Percentiles rank a stretch among this genome's conserved stretches.
Conservation (phyloP, 495 filamentous ascomycete species). For the Lepidopterella palustris region DNA sequence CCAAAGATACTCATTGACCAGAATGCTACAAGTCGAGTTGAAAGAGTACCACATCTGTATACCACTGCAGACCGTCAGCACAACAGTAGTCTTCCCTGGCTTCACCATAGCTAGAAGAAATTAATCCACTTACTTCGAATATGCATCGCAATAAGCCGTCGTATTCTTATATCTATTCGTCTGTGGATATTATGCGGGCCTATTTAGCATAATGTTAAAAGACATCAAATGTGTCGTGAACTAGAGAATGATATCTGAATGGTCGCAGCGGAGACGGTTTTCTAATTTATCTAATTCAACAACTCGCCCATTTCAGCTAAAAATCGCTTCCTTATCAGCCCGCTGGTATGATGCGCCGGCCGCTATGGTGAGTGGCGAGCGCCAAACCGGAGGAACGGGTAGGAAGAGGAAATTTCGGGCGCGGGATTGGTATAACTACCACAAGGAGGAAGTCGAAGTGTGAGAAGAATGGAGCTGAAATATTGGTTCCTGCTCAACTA, state of each 20-base stretch:
- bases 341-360: constrained; percentile 8
- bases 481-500: constrained; percentile 46
- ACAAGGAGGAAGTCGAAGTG: not conserved
- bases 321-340: constrained; percentile 24
- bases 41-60: constrained; percentile 46
- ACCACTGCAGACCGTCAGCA: constrained; percentile 35
- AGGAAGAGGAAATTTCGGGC: constrained; percentile 71
- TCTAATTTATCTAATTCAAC: constrained; percentile 13
- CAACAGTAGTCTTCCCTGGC: not conserved
- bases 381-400: constrained; percentile 67
- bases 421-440: constrained; percentile 48
- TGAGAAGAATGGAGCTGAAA: not conserved
- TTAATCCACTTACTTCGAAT: constrained; percentile 45
- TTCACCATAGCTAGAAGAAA: not conserved
- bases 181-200: constrained; percentile 29
- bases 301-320: constrained; percentile 31
- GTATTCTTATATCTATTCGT: constrained; percentile 46
- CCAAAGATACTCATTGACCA: constrained; percentile 59
- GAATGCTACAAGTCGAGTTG: constrained; percentile 43
- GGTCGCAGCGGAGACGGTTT: constrained; percentile 16
- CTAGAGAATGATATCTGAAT: constrained; percentile 27
- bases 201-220: constrained; percentile 30
- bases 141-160: constrained; percentile 47
- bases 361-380: constrained; percentile 48
- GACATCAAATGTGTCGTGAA: constrained; percentile 31